Percentiles rank a stretch among this genome's conserved stretches.
phyloP scores from a whole-genome alignment of 345 rosid genomes.

The Camelina neglecta region DNA sequence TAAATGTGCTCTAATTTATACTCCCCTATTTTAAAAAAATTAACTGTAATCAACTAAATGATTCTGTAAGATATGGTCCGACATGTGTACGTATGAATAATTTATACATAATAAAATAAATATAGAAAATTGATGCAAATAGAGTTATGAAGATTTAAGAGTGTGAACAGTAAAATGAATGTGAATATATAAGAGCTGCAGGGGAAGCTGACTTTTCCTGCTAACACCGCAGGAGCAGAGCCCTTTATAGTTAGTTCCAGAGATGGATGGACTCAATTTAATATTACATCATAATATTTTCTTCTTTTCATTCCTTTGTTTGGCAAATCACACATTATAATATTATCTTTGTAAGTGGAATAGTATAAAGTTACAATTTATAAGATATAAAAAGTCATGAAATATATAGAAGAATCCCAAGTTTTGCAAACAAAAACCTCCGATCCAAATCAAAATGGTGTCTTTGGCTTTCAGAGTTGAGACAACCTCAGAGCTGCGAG shows the following conservation, averaged over 20 bases:
- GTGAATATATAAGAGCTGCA: slow-evolving; percentile 36
- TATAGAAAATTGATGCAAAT: neutral
- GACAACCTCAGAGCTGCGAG: slow-evolving; percentile 36
- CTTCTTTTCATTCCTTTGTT: too few species aligned
- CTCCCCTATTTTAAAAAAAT: neutral
- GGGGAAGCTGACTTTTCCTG: slow-evolving; percentile 41
- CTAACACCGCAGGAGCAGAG: slow-evolving; percentile 13
- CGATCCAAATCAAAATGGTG: slow-evolving; percentile 15
- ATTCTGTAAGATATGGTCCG: slow-evolving; percentile 32
- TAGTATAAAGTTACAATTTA: neutral
- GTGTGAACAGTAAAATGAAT: slow-evolving; percentile 36
- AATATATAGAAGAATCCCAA: neutral
- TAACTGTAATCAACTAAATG: slow-evolving; percentile 10
- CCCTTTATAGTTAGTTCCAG: neutral
- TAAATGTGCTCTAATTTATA: neutral
- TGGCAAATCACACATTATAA: too few species aligned
- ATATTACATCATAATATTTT: neutral
- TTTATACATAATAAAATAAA: neutral
- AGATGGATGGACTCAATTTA: slow-evolving; percentile 5
- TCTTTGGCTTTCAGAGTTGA: slow-evolving; percentile 34
- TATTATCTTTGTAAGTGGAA: neutral
- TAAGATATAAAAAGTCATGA: neutral
- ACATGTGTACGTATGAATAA: slow-evolving; percentile 11
- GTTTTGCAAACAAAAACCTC: slow-evolving; percentile 15
- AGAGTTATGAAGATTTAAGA: slow-evolving; percentile 8